Evolutionary conservation across 1,284 basidiomycete species (phyloP).

Genomic region (Ustilago cynodontis): DNA sequence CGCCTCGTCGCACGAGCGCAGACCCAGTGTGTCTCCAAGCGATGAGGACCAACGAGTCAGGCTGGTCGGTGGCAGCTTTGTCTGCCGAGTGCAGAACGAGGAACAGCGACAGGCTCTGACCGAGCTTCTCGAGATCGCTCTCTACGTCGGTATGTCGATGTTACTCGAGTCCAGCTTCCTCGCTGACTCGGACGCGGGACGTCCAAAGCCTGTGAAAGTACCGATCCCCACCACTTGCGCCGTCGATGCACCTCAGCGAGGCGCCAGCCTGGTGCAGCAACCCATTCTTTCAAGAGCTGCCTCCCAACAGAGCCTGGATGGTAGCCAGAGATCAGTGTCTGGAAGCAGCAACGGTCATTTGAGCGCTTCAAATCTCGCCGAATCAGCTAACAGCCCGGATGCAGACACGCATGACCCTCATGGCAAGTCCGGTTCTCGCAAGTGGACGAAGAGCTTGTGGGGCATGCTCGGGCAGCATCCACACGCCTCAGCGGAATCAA

Average conservation of each 20-base stretch:
- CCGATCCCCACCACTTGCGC: slow-evolving; percentile 38
- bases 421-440: slow-evolving; percentile 20
- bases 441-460: slow-evolving; percentile 55
- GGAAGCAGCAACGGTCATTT: slow-evolving; percentile 13
- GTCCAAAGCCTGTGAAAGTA: slow-evolving; percentile 40
- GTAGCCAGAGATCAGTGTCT: slow-evolving; percentile 19
- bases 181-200: slow-evolving; percentile 51
- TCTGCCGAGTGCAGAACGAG: slow-evolving; percentile 36
- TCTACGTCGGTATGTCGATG: slow-evolving; percentile 61
- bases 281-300: slow-evolving; percentile 16
- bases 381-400: neutral
- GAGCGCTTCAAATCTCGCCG: slow-evolving; percentile 1
- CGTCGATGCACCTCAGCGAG: slow-evolving; percentile 32
- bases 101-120: slow-evolving; percentile 29
- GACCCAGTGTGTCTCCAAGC: slow-evolving; percentile 23
- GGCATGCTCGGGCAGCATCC: slow-evolving; percentile 40
- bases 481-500: slow-evolving; percentile 16
- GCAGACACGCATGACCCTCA: slow-evolving; percentile 10
- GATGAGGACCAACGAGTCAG: slow-evolving; percentile 41
- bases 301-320: slow-evolving; percentile 28
- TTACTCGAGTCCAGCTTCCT: slow-evolving; percentile 60
- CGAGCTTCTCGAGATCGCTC: slow-evolving; percentile 40
- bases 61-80: slow-evolving; percentile 59
- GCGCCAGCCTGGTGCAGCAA: slow-evolving; percentile 31
- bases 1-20: slow-evolving; percentile 24